These are phyloP conservation scores for Debaryomyces udenii DNA, from an alignment of 1,139 yeast genomes.

Conservation along the genomic window DNA sequence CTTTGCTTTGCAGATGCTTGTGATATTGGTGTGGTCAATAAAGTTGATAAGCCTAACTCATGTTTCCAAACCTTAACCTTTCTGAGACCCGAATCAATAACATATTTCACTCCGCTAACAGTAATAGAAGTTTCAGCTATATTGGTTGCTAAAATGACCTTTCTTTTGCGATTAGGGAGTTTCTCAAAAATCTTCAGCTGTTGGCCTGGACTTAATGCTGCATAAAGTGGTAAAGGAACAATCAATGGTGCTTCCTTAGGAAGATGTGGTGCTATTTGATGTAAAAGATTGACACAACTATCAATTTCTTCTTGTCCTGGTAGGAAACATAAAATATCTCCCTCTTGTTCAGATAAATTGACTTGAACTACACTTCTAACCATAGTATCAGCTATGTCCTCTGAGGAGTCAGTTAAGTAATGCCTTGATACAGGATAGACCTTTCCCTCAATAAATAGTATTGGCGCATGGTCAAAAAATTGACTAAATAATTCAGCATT, in stretches of 20 bases:
- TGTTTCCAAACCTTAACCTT: conserved; percentile 96
- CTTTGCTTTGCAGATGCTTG: conserved; percentile 95
- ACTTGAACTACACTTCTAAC: conserved; percentile 77
- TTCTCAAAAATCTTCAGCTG: conserved; percentile 78
- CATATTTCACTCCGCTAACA: conserved; percentile 93
- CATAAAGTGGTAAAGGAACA: conserved; percentile 83
- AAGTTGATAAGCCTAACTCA: conserved; percentile 84
- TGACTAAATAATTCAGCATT: conserved; percentile 87
- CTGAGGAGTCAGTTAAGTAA: conserved; percentile 59
- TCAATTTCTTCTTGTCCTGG: conserved; percentile 99
- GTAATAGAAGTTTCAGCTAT: conserved; percentile 98
- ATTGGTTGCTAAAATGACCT: conserved; percentile 88
- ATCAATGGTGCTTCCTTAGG: conserved; percentile 78
- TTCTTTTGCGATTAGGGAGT: conserved; percentile 63
- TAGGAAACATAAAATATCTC: conserved; percentile 86
- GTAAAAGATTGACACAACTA: conserved; percentile 67
- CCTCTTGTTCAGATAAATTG: conserved; percentile 76
- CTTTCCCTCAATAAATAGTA: conserved; percentile 85
- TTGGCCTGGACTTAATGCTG: conserved; percentile 84
- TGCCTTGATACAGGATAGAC: conserved; percentile 79
- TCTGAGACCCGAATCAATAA: conserved; percentile 87
- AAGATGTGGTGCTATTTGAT: conserved; percentile 61
- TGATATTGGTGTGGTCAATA: conserved; percentile 88
- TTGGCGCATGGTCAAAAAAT: conserved; percentile 78
- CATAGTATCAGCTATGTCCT: conserved; percentile 82